Evolutionary conservation across 495 filamentous ascomycete species (phyloP), one percentile per base, ranked within the genome.

Genomic region (Viridothelium virens): DNA sequence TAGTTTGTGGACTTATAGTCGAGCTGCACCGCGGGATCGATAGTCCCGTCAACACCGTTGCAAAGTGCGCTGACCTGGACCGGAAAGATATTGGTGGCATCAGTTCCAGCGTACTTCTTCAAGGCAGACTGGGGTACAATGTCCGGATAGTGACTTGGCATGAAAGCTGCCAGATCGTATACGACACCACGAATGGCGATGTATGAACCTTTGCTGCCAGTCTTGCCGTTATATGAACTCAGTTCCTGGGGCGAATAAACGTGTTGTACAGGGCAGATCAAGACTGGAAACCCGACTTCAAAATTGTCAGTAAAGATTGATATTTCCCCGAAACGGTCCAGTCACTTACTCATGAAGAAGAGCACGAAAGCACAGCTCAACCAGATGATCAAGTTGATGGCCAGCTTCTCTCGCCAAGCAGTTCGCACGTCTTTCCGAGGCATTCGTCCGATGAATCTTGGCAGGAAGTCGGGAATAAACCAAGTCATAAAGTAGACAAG

Each of bases 311-410:
- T 12, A 61, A 41, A 14, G 62, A 68, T 56, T 33, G 16, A 33
- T 7, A 12, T n/a, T 73, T 34, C 5, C 36, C 31, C 3, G 53
- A 36, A 36, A 36, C 11, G 6, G 10, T 89, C 86, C 34, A 25
- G 18, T 25, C 10, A 70, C 66, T 70, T 65, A 73, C 65, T 67
- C 73, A 78, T 78, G 82, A 99, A 90, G 82, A 97, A 99, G 56
- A 89, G 82, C 2, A 90, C 85, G 69, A 89, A 79, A 59, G 78
- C 79, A 77, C 94, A 97, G 71, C 81, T 82, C 67, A 93, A 83
- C 94, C 94, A 99, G 73, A 99, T 99, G 76, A 97, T 84, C 69
- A 97, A 77, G 80, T 99, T 99, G 83, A 99, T 99, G 41, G 94
- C 94, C 65, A 97, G 77, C 81, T 98, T 98, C 74, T 98, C 94